phyloP scores from a whole-genome alignment of 1,284 basidiomycete species.

The Boletus smithii region DNA sequence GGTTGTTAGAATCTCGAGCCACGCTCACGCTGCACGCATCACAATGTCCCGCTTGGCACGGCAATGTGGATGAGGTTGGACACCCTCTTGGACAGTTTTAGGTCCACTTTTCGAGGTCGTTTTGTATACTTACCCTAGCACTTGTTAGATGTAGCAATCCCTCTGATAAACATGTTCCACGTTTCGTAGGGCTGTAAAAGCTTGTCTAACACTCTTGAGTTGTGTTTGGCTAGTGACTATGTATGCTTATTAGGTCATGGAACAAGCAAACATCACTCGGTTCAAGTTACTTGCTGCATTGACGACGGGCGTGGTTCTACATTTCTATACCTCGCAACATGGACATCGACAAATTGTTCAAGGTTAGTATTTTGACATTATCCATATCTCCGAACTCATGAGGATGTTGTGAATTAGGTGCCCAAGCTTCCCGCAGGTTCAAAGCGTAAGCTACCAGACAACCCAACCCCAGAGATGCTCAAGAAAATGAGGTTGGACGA shows the following conservation, averaged over 20 bases:
- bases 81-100: slow-evolving; percentile 1
- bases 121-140: slow-evolving; percentile 5
- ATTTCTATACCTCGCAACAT: slow-evolving; percentile 37
- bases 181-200: too few species aligned
- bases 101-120: background rate
- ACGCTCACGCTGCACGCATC: slow-evolving; percentile 19
- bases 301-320: background rate
- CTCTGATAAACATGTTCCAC: background rate
- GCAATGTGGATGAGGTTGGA: slow-evolving; percentile 11
- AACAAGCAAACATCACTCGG: background rate
- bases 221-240: background rate
- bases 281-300: background rate
- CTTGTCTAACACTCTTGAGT: too few species aligned
- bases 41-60: slow-evolving; percentile 7
- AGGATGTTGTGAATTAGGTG: slow-evolving; percentile 42
- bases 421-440: slow-evolving; percentile 64
- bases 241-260: slow-evolving; percentile 23
- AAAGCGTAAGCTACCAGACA: slow-evolving; percentile 82
- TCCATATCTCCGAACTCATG: slow-evolving; percentile 2
- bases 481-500: slow-evolving; percentile 69
- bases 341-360: slow-evolving; percentile 82
- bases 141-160: slow-evolving; percentile 1
- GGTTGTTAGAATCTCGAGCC: slow-evolving; percentile 17
- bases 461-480: slow-evolving; percentile 76
- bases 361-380: slow-evolving; percentile 43